These are phyloP conservation scores for Suillus ampliporus DNA, from an alignment of 768 basidiomycete genomes.

Conservation along the genomic window DNA sequence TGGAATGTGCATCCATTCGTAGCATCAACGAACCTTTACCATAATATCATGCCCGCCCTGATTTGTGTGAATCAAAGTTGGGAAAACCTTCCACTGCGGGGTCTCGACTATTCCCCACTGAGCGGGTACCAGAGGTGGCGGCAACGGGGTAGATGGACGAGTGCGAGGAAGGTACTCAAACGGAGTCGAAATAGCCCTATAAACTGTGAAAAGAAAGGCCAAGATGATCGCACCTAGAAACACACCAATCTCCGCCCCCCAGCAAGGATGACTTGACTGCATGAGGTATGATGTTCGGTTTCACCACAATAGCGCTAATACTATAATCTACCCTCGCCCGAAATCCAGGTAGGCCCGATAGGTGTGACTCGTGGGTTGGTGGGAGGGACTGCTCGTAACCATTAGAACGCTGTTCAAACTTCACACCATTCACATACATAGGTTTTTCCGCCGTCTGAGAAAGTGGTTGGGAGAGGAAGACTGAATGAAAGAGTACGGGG, in stretches of 20 bases:
- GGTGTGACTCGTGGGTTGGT: slow-evolving; percentile 69
- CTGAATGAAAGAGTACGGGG: slow-evolving; percentile 60
- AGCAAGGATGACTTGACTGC: slow-evolving; percentile 59
- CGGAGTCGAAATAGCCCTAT: slow-evolving; percentile 60
- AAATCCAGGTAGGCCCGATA: slow-evolving; percentile 77
- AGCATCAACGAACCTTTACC: slow-evolving; percentile 30
- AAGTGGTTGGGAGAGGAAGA: slow-evolving; percentile 61
- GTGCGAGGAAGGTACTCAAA: slow-evolving; percentile 72
- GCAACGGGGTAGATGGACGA: slow-evolving; percentile 59
- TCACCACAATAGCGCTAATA: slow-evolving; percentile 57
- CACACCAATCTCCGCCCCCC: slow-evolving; percentile 60
- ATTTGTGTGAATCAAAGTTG: slow-evolving; percentile 49
- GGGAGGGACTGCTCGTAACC: slow-evolving; percentile 58
- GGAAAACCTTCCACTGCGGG: slow-evolving; percentile 56
- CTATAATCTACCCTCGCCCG: slow-evolving; percentile 67
- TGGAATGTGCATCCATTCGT: slow-evolving; percentile 12
- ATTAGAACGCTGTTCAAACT: not conserved
- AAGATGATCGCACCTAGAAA: slow-evolving; percentile 9
- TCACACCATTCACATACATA: slow-evolving; percentile 53
- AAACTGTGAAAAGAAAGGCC: slow-evolving; percentile 5
- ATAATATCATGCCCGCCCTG: slow-evolving; percentile 46
- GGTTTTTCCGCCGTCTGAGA: slow-evolving; percentile 56
- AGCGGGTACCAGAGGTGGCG: slow-evolving; percentile 44
- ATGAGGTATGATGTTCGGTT: slow-evolving; percentile 48
- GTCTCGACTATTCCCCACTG: slow-evolving; percentile 48